Base-by-base conservation (phyloP, 495 filamentous ascomycete genomes). In the Cudoniella acicularis region DNA sequence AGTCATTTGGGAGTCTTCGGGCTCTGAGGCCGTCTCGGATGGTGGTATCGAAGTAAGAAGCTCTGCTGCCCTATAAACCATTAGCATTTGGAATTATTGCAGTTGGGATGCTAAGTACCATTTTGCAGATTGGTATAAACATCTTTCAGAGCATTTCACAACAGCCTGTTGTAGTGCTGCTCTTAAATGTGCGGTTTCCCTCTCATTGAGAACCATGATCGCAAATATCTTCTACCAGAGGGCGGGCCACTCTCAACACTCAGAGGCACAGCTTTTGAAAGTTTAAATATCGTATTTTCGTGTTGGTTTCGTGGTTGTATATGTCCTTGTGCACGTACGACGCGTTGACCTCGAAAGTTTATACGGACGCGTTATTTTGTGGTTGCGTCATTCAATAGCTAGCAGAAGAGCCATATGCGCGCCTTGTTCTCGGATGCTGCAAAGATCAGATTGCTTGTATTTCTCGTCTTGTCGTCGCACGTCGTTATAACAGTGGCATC, bases 121-220 rank as follows among this genome's bases (percentile, higher is more conserved):
- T 86, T 98, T 99, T 13, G 95, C 86, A 16, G 92, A 92, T 63
- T 97, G 92, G 70, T 96, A 98, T 2, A 99, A 82, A 75, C 95
- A 96, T 68, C 95, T 78, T 64, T 99, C 95, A 0, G 90, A 94
- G 77, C 91, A 97, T 67, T 91, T 91, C 1, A 96, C 79, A 0
- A 90, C 85, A 21, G 93, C 91, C 57, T 88, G 85, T 68, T 96
- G 89, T 45, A 98, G 79, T 9, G 86, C 79, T 22, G 77, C 80
- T 68, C 84, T 67, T 30, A 83, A 71, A 52, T 79, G 77, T 21
- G 75, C 62, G 36, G 73, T 70, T 26, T 83, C 80, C 54, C 70
- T 67, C 41, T 77, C 69, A 23, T 71, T 77, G 45, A 83, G 74
- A 16, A 48, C 47, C 60, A 66, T 66, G 22, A 13, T 36, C 30